These are phyloP conservation scores for Diplodia seriata DNA, from an alignment of 2,329 filamentous ascomycete species.

Conservation along the genomic window DNA sequence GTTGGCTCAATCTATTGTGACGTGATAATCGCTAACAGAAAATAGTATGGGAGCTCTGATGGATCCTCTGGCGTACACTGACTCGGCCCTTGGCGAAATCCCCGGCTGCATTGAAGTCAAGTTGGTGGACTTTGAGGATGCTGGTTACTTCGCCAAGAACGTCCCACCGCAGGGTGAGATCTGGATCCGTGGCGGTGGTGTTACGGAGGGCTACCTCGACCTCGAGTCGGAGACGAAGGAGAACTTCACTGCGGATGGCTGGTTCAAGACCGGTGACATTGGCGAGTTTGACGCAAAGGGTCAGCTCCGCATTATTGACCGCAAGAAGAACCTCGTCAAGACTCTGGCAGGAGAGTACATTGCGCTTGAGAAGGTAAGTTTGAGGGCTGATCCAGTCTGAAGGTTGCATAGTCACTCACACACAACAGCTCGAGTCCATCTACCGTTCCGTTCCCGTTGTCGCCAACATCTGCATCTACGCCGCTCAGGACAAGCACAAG, in stretches of 20 bases:
- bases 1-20: constrained; percentile 31
- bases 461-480: constrained; percentile 86
- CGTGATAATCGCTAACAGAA: constrained; percentile 9
- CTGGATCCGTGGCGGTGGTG: constrained; percentile 78
- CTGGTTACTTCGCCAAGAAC: constrained; percentile 80
- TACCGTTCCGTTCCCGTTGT: constrained; percentile 84
- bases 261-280: constrained; percentile 98
- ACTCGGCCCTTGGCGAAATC: constrained; percentile 77
- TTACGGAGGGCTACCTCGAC: constrained; percentile 80
- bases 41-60: constrained; percentile 74
- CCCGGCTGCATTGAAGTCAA: constrained; percentile 84
- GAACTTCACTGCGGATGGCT: constrained; percentile 80
- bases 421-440: constrained; percentile 76
- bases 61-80: constrained; percentile 84
- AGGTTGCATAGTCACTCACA: background rate
- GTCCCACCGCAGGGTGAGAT: constrained; percentile 90
- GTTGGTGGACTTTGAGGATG: constrained; percentile 86
- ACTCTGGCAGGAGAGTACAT: constrained; percentile 96
- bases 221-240: constrained; percentile 84
- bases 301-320: constrained; percentile 86
- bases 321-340: constrained; percentile 98
- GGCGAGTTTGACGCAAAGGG: constrained; percentile 84
- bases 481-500: constrained; percentile 74
- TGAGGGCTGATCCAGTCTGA: background rate
- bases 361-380: constrained; percentile 76